Conservation (phyloP, 2,329 filamentous ascomycete genomes). For the Diaporthe helianthi region DNA sequence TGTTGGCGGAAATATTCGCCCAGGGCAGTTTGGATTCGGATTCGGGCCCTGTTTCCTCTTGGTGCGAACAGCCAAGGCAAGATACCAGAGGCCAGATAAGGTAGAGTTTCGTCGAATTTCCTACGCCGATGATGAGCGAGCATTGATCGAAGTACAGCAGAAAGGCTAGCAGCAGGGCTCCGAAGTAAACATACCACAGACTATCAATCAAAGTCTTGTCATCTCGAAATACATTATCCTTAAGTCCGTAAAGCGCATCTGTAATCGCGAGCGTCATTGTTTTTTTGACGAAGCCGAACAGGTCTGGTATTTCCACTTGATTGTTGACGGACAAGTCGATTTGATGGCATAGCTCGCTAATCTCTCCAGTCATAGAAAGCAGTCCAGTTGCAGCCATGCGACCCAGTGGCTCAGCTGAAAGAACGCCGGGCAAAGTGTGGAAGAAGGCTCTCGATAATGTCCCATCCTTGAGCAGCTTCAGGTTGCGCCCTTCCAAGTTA, state of each 20-base stretch:
- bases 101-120: neutral
- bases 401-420: conserved; percentile 1
- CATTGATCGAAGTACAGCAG: too few species aligned
- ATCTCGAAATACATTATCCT: neutral
- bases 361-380: conserved; percentile 1
- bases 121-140: too few species aligned
- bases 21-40: neutral
- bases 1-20: neutral
- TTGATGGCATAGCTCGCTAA: neutral
- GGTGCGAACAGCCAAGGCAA: conserved; percentile 9
- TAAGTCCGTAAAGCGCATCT: neutral
- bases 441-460: conserved; percentile 9
- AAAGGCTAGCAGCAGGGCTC: fast-evolving
- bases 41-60: neutral
- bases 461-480: neutral
- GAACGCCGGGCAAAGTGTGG: neutral
- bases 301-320: neutral
- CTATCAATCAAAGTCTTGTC: neutral
- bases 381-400: conserved; percentile 9
- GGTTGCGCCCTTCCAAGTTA: conserved; percentile 3
- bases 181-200: neutral
- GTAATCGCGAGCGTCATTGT: neutral
- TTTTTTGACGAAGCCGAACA: neutral
- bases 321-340: neutral
- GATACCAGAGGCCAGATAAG: neutral